Conservation (phyloP, 2,329 filamentous ascomycete species). For the Colletotrichum melonis region DNA sequence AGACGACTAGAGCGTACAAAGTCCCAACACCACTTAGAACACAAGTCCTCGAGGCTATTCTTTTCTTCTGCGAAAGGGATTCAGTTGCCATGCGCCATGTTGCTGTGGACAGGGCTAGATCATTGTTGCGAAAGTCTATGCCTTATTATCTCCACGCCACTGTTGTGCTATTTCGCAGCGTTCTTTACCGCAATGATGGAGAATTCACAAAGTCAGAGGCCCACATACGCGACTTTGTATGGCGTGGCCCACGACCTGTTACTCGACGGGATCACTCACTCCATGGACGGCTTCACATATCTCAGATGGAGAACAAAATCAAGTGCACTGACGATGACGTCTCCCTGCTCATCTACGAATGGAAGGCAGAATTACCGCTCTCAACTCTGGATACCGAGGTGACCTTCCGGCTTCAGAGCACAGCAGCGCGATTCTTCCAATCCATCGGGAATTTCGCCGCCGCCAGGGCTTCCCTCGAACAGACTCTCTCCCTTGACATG, state of each 20-base stretch:
- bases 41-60: constrained; percentile 41
- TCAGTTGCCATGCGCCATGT: constrained; percentile 39
- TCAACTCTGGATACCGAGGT: constrained; percentile 48
- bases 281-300: constrained; percentile 46
- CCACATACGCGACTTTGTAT: constrained; percentile 41
- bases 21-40: constrained; percentile 34
- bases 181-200: constrained; percentile 42
- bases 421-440: constrained; percentile 46
- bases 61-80: constrained; percentile 47
- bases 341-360: constrained; percentile 44
- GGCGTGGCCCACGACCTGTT: constrained; percentile 19
- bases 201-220: constrained; percentile 41
- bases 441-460: constrained; percentile 46
- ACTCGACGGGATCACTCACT: constrained; percentile 45
- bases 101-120: constrained; percentile 41
- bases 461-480: constrained; percentile 44
- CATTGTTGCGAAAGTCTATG: constrained; percentile 42
- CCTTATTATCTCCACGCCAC: constrained; percentile 47
- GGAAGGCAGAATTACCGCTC: constrained; percentile 43
- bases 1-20: constrained; percentile 24
- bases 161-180: constrained; percentile 45
- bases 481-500: constrained; percentile 41
- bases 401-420: constrained; percentile 46
- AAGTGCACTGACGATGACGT: constrained; percentile 45
- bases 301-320: constrained; percentile 48